phyloP scores from a whole-genome alignment of 139 green algal genomes.

The Chlamydomonas incerta region DNA sequence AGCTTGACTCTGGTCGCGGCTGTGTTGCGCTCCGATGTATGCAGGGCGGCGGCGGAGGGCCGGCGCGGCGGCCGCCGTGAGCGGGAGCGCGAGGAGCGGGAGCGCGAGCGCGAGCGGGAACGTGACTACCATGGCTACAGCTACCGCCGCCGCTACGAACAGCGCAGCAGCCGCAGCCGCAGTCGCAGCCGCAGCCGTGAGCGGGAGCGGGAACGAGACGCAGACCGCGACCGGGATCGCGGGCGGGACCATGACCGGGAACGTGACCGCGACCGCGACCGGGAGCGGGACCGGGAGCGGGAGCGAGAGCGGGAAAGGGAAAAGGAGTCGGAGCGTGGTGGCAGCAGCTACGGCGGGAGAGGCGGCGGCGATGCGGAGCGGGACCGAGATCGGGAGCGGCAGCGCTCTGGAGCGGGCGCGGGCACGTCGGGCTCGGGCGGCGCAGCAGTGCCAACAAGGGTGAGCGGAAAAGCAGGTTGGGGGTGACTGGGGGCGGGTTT shows the following conservation, averaged over 20 bases:
- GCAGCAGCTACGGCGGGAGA: background rate
- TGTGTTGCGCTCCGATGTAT: background rate
- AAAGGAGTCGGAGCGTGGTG: background rate
- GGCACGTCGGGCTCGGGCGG: constrained; percentile 14
- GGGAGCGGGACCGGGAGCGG: background rate
- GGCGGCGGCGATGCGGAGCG: background rate
- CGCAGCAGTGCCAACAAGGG: constrained; percentile 1
- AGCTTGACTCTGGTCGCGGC: too few relatives aligned
- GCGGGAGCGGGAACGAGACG: background rate
- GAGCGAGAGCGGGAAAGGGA: background rate
- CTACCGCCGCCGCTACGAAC: constrained; percentile 26
- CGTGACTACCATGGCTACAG: constrained; percentile 16
- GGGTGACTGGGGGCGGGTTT: too few relatives aligned
- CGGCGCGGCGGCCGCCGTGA: constrained; percentile 5
- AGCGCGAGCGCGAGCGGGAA: constrained; percentile 20
- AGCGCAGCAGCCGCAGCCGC: constrained; percentile 40
- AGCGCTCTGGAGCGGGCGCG: constrained; percentile 7
- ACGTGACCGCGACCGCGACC: constrained; percentile 1
- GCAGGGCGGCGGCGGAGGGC: background rate
- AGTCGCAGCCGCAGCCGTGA: background rate
- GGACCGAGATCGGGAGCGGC: background rate
- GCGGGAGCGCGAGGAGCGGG: constrained; percentile 44
- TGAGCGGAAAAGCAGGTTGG: too few relatives aligned
- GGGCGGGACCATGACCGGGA: constrained; percentile 23
- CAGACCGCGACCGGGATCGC: background rate